Evolutionary conservation across 1,284 basidiomycete species (phyloP), one percentile per base, ranked within the genome.

Genomic region (Pterulicium gracile): DNA sequence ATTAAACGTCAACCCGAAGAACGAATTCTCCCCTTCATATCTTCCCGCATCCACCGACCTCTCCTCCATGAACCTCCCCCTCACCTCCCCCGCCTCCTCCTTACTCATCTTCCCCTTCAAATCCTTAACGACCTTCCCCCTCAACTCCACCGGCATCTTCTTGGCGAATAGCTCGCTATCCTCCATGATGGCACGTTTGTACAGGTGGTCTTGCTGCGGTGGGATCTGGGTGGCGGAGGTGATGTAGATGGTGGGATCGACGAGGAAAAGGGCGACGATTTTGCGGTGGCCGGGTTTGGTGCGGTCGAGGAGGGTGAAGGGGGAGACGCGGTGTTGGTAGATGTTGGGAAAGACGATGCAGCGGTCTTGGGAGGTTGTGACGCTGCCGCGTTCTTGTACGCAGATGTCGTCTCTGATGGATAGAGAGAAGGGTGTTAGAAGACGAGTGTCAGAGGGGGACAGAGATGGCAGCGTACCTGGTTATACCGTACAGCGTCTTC

Each of bases 281-380:
- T 63, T 64, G 46, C 61, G 55, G 24, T 60, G 54, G 4, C 61
- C 62, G 1, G 61, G 56, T 35, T 56, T 56, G 3, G 57, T 50
- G 3, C 45, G 50, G 49, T 65, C 61, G 17, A 22, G 39, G 5
- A 65, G 55, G 15, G 52, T 47, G 50, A 65, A 64, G 10, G 57
- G 55, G 24, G 60, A 58, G 18, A 73, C 65, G 24, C 59, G 59
- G 50, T 73, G 69, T 52, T 72, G 71, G 41, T 68, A 63, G 24
- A 67, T 56, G 47, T 74, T 75, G 0, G 71, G 69, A 51, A 70
- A 72, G 0, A 64, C 62, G 34, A 73, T 55, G 10, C 64, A 58
- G 13, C 68, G 60, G 0, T 64, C 64, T 47, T 63, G 56, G 2
- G 52, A 54, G 1, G 68, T 70, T 3, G 56, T 49, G 3, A 69